Evolutionary conservation across 805 yeast genomes (phyloP).

Genomic region (Dipodascopsis tothii): DNA sequence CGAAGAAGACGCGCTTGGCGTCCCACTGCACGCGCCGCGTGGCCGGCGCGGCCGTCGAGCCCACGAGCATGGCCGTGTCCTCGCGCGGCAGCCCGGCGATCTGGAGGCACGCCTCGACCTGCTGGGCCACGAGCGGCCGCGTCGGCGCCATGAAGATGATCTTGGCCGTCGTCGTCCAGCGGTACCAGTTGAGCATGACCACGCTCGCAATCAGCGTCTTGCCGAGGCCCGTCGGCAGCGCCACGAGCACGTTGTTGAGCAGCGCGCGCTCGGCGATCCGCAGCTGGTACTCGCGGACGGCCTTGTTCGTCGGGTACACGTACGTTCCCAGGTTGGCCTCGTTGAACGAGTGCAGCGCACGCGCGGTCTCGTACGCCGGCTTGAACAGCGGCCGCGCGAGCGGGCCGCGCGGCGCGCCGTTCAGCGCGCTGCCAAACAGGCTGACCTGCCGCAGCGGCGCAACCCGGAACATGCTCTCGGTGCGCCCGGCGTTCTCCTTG

Average conservation of each 20-base stretch:
- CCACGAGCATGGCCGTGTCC: slow-evolving; percentile 73
- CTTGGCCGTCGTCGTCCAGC: slow-evolving; percentile 78
- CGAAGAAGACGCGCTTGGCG: slow-evolving; percentile 69
- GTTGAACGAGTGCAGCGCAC: slow-evolving; percentile 39
- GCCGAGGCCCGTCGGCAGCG: slow-evolving; percentile 95
- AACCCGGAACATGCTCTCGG: background rate
- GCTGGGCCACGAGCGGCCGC: slow-evolving; percentile 91
- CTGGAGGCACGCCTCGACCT: slow-evolving; percentile 83
- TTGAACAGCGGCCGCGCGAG: slow-evolving; percentile 2
- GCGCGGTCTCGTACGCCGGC: slow-evolving; percentile 7
- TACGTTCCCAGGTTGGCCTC: slow-evolving; percentile 39
- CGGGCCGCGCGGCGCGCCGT: background rate
- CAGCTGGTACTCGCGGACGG: slow-evolving; percentile 80
- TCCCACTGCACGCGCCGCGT: slow-evolving; percentile 76
- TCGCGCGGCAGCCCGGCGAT: slow-evolving; percentile 73
- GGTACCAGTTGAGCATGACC: slow-evolving; percentile 77
- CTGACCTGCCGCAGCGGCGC: background rate
- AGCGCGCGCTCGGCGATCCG: slow-evolving; percentile 69
- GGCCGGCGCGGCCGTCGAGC: slow-evolving; percentile 38
- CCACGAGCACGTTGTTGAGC: slow-evolving; percentile 68
- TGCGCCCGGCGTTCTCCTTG: background rate
- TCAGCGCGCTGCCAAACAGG: background rate
- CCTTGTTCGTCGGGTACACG: slow-evolving; percentile 78
- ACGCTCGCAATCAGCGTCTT: slow-evolving; percentile 94
- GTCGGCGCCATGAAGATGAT: slow-evolving; percentile 96